phyloP scores from a whole-genome alignment of 1,284 basidiomycete species.

The Ustilago cynodontis region DNA sequence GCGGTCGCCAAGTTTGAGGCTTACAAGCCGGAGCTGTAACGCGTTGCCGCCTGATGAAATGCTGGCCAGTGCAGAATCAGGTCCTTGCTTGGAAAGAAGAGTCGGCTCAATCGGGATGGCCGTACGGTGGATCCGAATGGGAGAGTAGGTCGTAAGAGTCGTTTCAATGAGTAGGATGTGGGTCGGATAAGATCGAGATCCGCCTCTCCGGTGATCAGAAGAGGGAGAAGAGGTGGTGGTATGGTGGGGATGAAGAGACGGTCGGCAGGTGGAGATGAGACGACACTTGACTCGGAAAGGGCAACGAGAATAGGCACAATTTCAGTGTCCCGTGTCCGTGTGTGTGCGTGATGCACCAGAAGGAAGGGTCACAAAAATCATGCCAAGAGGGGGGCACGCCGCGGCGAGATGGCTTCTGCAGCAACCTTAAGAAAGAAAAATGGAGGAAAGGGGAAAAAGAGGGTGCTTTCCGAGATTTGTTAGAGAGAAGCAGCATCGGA shows the following conservation, averaged over 20 bases:
- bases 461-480: background rate
- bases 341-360: too few relatives aligned
- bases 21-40: background rate
- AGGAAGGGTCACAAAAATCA: background rate
- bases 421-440: background rate
- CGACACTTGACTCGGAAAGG: background rate
- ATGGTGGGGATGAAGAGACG: slow-evolving; percentile 14
- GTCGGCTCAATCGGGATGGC: background rate
- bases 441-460: background rate
- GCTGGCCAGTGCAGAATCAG: background rate
- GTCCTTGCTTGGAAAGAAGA: background rate
- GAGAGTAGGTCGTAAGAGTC: slow-evolving; percentile 6
- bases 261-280: background rate
- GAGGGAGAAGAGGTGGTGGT: background rate
- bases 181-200: slow-evolving; percentile 4
- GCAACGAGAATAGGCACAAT: background rate
- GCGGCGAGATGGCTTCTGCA: background rate
- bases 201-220: slow-evolving; percentile 11
- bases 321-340: background rate
- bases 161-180: slow-evolving; percentile 3
- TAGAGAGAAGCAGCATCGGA: background rate
- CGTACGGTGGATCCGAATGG: background rate
- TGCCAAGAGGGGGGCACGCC: background rate
- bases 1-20: background rate
- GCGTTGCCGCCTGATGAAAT: background rate